These are phyloP conservation scores for Angomonas desouzai DNA, from an alignment of 208 protist genomes.

Conservation along the genomic window DNA sequence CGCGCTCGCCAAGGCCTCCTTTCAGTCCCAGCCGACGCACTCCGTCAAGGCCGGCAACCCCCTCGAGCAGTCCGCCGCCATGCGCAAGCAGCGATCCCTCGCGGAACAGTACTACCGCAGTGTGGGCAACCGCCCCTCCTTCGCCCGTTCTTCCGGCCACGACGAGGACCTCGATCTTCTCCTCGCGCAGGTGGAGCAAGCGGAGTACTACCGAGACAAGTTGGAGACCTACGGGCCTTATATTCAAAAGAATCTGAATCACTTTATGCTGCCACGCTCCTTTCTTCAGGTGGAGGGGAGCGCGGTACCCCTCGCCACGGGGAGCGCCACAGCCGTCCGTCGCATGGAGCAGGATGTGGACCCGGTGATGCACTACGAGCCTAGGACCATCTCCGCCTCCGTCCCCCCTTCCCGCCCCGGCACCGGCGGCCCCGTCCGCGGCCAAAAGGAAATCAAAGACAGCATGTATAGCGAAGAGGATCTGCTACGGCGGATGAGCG, in stretches of 20 bases:
- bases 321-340: conserved; percentile 13
- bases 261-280: conserved; percentile 60
- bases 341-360: conserved; percentile 11
- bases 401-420: not conserved
- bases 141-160: not conserved
- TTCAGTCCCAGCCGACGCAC: not conserved
- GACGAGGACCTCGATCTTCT: conserved; percentile 13
- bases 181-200: conserved; percentile 1
- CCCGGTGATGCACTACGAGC: not conserved
- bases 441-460: not conserved
- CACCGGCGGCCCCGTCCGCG: not conserved
- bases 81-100: not conserved
- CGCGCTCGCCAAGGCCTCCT: not conserved
- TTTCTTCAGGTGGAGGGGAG: conserved; percentile 64
- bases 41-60: not conserved
- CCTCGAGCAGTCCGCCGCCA: not conserved
- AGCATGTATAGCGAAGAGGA: not conserved
- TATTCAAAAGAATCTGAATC: conserved; percentile 50
- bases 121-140: not conserved
- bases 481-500: not conserved
- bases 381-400: not conserved
- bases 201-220: conserved; percentile 53
- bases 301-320: conserved; percentile 33
- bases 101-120: conserved; percentile 1
- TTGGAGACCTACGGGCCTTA: conserved; percentile 30